Conservation (phyloP, 2,329 filamentous ascomycete species). For the Teratosphaeriaceae sp. region DNA sequence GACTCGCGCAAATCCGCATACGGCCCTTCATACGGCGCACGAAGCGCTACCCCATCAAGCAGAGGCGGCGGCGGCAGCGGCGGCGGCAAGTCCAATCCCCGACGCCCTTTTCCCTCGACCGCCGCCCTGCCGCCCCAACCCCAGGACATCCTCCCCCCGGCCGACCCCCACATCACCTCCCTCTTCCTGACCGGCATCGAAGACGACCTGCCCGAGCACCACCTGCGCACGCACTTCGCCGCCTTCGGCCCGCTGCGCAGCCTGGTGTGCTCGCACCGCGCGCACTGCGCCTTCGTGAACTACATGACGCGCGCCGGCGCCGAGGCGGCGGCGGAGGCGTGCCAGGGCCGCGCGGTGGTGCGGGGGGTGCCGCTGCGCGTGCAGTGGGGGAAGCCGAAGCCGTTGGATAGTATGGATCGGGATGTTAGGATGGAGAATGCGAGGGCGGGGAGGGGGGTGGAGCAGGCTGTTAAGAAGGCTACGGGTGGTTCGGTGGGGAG, state of each 20-base stretch:
- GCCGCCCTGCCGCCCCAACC: constrained; percentile 72
- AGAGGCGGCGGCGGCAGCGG: constrained; percentile 35
- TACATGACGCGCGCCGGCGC: constrained; percentile 79
- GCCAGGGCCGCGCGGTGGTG: constrained; percentile 82
- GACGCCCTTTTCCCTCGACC: constrained; percentile 56
- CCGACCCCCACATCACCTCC: constrained; percentile 80
- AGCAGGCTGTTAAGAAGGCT: constrained; percentile 15
- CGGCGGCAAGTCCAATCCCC: constrained; percentile 29
- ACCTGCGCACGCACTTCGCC: constrained; percentile 84
- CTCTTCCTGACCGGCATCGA: constrained; percentile 93
- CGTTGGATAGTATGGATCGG: constrained; percentile 83
- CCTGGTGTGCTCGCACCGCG: constrained; percentile 91
- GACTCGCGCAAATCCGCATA: constrained; percentile 39
- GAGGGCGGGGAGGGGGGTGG: constrained; percentile 61
- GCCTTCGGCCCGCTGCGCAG: constrained; percentile 85
- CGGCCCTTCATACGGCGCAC: constrained; percentile 23
- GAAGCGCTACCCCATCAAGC: constrained; percentile 23
- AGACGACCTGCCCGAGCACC: constrained; percentile 90
- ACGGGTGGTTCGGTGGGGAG: constrained; percentile 15
- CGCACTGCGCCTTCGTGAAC: constrained; percentile 95
- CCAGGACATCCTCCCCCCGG: constrained; percentile 78
- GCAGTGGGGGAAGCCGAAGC: constrained; percentile 88
- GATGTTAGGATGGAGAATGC: constrained; percentile 78
- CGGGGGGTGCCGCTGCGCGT: constrained; percentile 85
- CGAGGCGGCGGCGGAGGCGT: constrained; percentile 75